These are phyloP conservation scores for Solanum microdontum DNA, from an alignment of 257 asterid species.

Conservation along the genomic window DNA sequence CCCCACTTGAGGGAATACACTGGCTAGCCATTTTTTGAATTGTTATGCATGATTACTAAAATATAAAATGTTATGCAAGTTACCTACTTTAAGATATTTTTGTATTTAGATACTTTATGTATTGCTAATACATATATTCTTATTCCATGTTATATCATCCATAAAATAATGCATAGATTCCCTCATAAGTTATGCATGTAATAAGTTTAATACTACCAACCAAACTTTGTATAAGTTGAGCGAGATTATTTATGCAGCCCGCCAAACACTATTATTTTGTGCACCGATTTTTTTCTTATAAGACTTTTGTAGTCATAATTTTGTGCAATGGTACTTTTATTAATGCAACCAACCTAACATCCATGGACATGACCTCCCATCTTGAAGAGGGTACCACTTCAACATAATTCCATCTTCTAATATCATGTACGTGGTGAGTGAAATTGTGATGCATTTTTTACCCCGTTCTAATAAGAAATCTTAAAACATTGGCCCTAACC, in stretches of 20 bases:
- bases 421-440: background rate
- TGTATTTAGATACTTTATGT: background rate
- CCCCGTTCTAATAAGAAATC: background rate
- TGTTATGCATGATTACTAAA: background rate
- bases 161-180: background rate
- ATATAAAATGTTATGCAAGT: background rate
- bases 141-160: background rate
- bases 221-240: background rate
- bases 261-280: background rate
- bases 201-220: background rate
- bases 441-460: background rate
- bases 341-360: background rate
- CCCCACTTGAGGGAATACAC: background rate
- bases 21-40: background rate
- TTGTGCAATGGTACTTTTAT: background rate
- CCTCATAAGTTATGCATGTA: background rate
- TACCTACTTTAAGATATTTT: background rate
- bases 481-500: background rate
- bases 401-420: background rate
- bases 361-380: background rate
- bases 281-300: background rate
- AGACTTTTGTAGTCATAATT: background rate
- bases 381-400: background rate
- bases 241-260: background rate
- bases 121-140: background rate